Base-by-base conservation (phyloP, 257 asterid species). In the Penstemon newberryi region DNA sequence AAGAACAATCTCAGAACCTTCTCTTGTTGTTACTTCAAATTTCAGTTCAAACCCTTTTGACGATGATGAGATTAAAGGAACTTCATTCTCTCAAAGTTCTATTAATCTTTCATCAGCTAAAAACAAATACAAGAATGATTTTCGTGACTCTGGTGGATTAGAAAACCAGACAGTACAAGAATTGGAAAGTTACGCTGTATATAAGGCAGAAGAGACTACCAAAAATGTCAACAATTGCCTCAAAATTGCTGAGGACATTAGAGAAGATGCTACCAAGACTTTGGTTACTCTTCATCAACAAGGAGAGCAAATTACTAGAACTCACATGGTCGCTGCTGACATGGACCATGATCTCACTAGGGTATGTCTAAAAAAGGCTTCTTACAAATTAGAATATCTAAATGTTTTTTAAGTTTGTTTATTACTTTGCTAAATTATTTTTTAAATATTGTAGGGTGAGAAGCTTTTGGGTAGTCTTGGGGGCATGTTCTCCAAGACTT, bases 391-490 rank as follows among this genome's bases (percentile, higher is more conserved):
- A 8, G 51, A 7, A 7, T 45, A 7, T 45, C 18, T 15, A 15
- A 15, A 15, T 6, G 12, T 45, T 45, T n/a, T 45, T 45, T 45
- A 5, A 6, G 7, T 45, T 45, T 44, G 68, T 15, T 15, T 70
- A 67, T 58, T 25, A 58, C 44, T 47, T 56, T 65, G 66, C 74
- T 57, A 70, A 70, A 55, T 57, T 70, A 42, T 66, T 70, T 59
- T 38, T 70, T 69, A n/a, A 63, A 62, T 80, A 36, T 78, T 77
- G 68, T 78, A 94, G 99, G 96, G 99, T 54, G 99, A 94, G 82
- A 94, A 89, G 78, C 89, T 94, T 64, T 78, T 94, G 87, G 96
- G 99, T 74, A 94, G 80, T 81, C 96, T 94, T 67, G 97, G 97
- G 60, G 98, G 99, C 58, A 76, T 94, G 12, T 89, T 94, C 83